Evolutionary conservation across 2,329 filamentous ascomycete genomes (phyloP), one percentile per base, ranked within the genome.

Genomic region (Sclerotinia sclerotiorum): DNA sequence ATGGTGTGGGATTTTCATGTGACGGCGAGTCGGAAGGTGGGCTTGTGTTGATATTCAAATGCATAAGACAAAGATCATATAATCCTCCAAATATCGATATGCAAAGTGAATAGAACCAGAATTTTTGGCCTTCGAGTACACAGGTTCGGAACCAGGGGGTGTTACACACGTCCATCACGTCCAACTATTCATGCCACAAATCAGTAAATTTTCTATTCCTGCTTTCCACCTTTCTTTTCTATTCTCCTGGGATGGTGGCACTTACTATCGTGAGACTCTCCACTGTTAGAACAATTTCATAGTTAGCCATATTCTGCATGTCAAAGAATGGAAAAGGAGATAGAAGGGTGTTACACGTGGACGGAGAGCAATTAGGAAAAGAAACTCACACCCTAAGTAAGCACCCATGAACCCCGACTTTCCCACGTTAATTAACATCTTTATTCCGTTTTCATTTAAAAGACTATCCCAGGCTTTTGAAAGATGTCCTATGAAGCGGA

Each of bases 401-500:
- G 90, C 79, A 60, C 88, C 89, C 63, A 89, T 82, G 73, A 87
- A 87, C 8, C 84, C 84, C 78, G 83, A 85, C 62, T 84, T 83
- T 21, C 84, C 79, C 6, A 89, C 79, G 49, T 87, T 85, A 3
- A 91, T 79, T 79, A 78, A 70, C 79, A 84, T 35, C 73, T 76
- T 63, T 80, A 82, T 70, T 42, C 76, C 75, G 13, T 73, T 58
- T 35, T 49, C 63, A 60, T 39, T 49, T 2, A 60, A 54, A 72
- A 81, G 85, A 42, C 81, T 74, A 3, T 76, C 74, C 75, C 82
- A 83, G 1, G 87, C 85, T 2, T 79, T 76, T 32, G 80, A 76
- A 72, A 91, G 88, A 61, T 82, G 83, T 57, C 87, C 86, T 65
- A 90, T 78, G 76, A 89, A 92, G 74, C 88, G 87, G 76, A 91